Percentiles rank a stretch among this genome's conserved stretches.
Evolutionary conservation across 2,329 filamentous ascomycete species (phyloP).

Genomic region (Erysiphe neolycopersici): DNA sequence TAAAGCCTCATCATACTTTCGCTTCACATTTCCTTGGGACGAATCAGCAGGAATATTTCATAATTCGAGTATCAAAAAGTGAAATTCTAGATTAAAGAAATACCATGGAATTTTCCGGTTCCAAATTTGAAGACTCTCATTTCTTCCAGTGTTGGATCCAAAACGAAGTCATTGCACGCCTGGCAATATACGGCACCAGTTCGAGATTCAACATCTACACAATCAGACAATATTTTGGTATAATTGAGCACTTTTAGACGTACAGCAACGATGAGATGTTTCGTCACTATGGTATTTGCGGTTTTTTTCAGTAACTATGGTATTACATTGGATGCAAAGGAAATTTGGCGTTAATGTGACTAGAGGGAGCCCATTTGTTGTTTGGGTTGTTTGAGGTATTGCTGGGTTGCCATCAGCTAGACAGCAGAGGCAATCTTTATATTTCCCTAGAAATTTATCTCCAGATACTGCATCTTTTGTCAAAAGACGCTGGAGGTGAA

Average conservation of each 20-base stretch:
- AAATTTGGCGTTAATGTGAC: slow-evolving; percentile 41
- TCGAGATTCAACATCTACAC: slow-evolving; percentile 47
- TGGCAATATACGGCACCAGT: slow-evolving; percentile 54
- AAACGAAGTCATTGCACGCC: slow-evolving; percentile 59
- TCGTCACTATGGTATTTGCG: slow-evolving; percentile 38
- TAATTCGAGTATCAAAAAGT: slow-evolving; percentile 1
- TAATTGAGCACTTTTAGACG: slow-evolving; percentile 6
- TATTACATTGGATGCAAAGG: slow-evolving; percentile 46
- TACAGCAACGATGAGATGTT: slow-evolving; percentile 51
- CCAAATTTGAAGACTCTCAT: slow-evolving; percentile 44
- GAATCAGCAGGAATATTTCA: slow-evolving; percentile 1
- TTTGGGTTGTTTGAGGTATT: slow-evolving; percentile 37
- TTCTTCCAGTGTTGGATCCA: slow-evolving; percentile 56
- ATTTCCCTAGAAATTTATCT: slow-evolving; percentile 27
- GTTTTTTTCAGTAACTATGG: slow-evolving; percentile 38
- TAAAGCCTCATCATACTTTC: slow-evolving; percentile 48
- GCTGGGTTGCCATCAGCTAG: slow-evolving; percentile 42
- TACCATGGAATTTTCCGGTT: slow-evolving; percentile 37
- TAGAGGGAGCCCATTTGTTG: slow-evolving; percentile 25
- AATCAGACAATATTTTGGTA: slow-evolving; percentile 2
- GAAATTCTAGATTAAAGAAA: background rate
- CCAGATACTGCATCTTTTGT: slow-evolving; percentile 32
- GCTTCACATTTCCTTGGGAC: slow-evolving; percentile 30
- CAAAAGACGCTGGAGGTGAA: slow-evolving; percentile 45
- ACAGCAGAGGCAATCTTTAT: slow-evolving; percentile 42